phyloP scores from a whole-genome alignment of 176 grass and related monocot species.

The Carex kokanica region DNA sequence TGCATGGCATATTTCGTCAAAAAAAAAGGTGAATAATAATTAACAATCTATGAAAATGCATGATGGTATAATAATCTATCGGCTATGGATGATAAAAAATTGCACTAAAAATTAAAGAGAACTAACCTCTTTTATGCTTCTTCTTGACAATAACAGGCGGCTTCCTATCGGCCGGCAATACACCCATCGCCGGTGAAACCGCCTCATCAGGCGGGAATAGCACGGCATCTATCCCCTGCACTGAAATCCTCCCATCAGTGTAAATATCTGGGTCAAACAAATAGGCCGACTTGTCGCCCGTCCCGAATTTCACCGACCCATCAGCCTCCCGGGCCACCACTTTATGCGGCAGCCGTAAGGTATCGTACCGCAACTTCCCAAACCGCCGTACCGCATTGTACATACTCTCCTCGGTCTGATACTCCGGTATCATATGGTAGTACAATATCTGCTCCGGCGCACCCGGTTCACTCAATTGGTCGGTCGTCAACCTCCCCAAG shows the following conservation, averaged over 20 bases:
- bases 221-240: constrained; percentile 79
- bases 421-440: constrained; percentile 80
- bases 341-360: constrained; percentile 61
- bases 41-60: neutral
- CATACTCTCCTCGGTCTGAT: constrained; percentile 90
- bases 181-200: neutral
- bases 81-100: neutral
- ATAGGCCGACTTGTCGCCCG: constrained; percentile 58
- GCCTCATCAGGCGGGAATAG: constrained; percentile 51
- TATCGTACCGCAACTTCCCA: constrained; percentile 63
- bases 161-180: constrained; percentile 34
- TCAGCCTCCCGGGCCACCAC: constrained; percentile 69
- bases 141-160: constrained; percentile 40
- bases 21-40: neutral
- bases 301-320: constrained; percentile 76
- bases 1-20: neutral
- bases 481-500: constrained; percentile 55
- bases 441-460: constrained; percentile 76
- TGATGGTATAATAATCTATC: neutral
- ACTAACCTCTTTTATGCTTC: constrained; percentile 70
- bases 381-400: constrained; percentile 72
- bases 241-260: constrained; percentile 74
- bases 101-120: neutral
- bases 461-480: constrained; percentile 59
- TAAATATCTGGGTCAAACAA: constrained; percentile 83